Conservation (phyloP, 495 filamentous ascomycete species). For the Annulohypoxylon bovei region DNA sequence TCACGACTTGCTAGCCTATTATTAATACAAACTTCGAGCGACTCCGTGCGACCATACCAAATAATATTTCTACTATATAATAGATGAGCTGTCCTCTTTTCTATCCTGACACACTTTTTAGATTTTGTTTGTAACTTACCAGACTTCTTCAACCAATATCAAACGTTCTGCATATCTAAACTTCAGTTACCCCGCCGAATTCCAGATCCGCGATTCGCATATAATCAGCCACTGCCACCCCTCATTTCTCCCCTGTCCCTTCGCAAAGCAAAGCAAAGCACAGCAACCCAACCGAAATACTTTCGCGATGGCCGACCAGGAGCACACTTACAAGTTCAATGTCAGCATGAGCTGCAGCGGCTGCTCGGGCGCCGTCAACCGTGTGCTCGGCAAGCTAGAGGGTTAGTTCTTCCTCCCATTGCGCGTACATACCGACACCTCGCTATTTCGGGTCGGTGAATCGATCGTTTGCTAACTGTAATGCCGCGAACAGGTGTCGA, state of each 20-base stretch:
- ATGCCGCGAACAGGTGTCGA: conserved; percentile 72
- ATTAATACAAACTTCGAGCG: conserved; percentile 35
- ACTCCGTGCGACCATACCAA: conserved; percentile 32
- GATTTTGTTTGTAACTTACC: no score
- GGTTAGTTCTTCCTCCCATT: conserved; percentile 61
- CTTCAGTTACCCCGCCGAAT: conserved; percentile 20
- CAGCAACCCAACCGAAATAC: not conserved
- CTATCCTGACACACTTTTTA: not conserved
- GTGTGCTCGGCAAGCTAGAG: conserved; percentile 94
- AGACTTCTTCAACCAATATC: not conserved
- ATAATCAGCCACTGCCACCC: not conserved
- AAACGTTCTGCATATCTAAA: not conserved
- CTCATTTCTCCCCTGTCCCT: conserved; percentile 5
- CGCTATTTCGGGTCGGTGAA: no score
- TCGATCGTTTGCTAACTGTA: conserved; percentile 2
- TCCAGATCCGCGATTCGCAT: conserved; percentile 1
- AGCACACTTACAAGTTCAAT: conserved; percentile 72
- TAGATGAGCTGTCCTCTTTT: conserved; percentile 23
- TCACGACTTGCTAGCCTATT: conserved; percentile 20
- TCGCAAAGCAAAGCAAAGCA: conserved; percentile 1
- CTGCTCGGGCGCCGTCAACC: conserved; percentile 74
- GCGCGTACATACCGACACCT: no score
- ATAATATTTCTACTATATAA: conserved; percentile 24
- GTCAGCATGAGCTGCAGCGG: conserved; percentile 73
- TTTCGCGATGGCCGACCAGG: conserved; percentile 56